phyloP scores from a whole-genome alignment of 768 basidiomycete species.

The Trametes sanguinea region DNA sequence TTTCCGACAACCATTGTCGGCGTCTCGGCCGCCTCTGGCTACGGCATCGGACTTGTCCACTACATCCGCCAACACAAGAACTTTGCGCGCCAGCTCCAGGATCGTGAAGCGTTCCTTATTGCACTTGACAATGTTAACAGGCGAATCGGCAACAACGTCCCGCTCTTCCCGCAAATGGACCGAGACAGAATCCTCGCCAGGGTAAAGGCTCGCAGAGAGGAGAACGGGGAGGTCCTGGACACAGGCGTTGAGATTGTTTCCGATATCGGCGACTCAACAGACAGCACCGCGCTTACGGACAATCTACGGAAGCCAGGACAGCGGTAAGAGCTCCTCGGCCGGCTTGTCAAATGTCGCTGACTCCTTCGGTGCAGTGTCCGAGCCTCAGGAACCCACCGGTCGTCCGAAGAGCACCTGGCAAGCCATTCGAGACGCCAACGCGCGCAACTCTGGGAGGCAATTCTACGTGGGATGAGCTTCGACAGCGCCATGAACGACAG shows the following conservation, averaged over 20 bases:
- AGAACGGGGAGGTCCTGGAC: constrained; percentile 15
- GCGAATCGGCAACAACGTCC: constrained; percentile 14
- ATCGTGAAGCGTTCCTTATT: constrained; percentile 33
- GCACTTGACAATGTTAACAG: constrained; percentile 37
- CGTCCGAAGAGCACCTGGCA: constrained; percentile 55
- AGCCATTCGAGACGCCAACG: constrained; percentile 60
- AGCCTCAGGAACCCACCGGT: constrained; percentile 8
- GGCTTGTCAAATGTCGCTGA: not conserved
- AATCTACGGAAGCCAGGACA: not conserved
- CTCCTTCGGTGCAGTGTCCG: not conserved
- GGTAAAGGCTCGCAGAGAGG: constrained; percentile 14
- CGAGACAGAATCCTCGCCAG: constrained; percentile 18
- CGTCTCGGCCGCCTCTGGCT: constrained; percentile 31
- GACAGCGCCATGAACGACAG: constrained; percentile 54
- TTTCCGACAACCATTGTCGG: constrained; percentile 13
- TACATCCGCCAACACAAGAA: constrained; percentile 31
- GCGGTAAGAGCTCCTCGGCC: not conserved
- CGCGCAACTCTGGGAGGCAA: constrained; percentile 37
- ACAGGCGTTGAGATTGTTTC: constrained; percentile 9
- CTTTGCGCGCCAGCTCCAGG: constrained; percentile 35
- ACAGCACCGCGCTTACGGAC: constrained; percentile 3
- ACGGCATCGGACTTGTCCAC: constrained; percentile 32
- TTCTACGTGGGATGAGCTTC: constrained; percentile 70
- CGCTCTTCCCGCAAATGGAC: constrained; percentile 14
- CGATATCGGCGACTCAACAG: constrained; percentile 15